Evolutionary conservation across 2,329 filamentous ascomycete genomes (phyloP).

Genomic region (Cladosporium sp.): DNA sequence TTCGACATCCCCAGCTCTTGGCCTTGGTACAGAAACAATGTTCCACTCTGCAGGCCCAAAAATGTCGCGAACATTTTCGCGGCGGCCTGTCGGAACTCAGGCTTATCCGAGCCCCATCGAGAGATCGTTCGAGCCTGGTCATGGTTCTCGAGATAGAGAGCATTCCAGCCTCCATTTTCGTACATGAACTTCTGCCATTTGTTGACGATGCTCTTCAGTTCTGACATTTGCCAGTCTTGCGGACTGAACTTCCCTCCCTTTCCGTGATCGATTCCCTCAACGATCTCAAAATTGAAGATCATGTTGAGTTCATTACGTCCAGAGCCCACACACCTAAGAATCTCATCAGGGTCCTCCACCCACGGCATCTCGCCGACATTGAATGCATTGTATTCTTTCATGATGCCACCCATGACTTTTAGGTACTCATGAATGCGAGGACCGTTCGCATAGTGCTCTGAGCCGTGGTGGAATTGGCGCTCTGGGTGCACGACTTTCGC

Average conservation of each 20-base stretch:
- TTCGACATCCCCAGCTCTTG: constrained; percentile 51
- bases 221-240: constrained; percentile 41
- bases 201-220: constrained; percentile 49
- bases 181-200: constrained; percentile 60
- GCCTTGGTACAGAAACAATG: constrained; percentile 49
- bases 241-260: constrained; percentile 45
- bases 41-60: constrained; percentile 32
- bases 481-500: constrained; percentile 20
- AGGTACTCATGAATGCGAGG: constrained; percentile 47
- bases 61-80: constrained; percentile 50
- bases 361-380: constrained; percentile 48
- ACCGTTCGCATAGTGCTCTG: constrained; percentile 21
- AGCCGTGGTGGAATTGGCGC: constrained; percentile 16
- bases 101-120: constrained; percentile 49
- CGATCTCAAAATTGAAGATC: constrained; percentile 67
- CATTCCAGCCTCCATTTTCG: constrained; percentile 58
- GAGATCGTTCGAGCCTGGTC: constrained; percentile 58
- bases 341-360: constrained; percentile 44
- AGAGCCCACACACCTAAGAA: constrained; percentile 49
- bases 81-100: constrained; percentile 44
- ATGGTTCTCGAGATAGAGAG: constrained; percentile 62
- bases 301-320: constrained; percentile 58
- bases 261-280: constrained; percentile 46
- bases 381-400: constrained; percentile 46
- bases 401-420: constrained; percentile 39